phyloP scores from a whole-genome alignment of 768 basidiomycete genomes.

The Serendipita sp. region DNA sequence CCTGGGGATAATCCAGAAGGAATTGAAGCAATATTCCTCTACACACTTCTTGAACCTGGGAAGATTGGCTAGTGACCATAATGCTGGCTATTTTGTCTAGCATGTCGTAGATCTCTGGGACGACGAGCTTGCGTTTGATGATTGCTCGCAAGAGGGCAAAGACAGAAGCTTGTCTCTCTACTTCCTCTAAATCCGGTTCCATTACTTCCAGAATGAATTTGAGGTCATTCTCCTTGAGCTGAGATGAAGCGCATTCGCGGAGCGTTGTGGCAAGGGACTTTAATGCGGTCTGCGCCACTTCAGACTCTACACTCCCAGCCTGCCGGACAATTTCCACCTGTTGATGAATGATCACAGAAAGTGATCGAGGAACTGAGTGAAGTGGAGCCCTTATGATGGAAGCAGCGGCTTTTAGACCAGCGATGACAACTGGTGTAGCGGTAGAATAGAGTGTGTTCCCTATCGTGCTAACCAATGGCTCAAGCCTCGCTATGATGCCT shows the following conservation, averaged over 20 bases:
- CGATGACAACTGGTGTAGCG: slow-evolving; percentile 52
- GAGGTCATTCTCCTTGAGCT: slow-evolving; percentile 80
- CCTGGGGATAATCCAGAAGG: slow-evolving; percentile 93
- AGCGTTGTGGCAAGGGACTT: slow-evolving; percentile 73
- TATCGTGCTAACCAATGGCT: slow-evolving; percentile 70
- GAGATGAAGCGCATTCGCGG: slow-evolving; percentile 70
- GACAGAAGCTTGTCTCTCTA: slow-evolving; percentile 64
- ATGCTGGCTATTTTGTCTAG: slow-evolving; percentile 88
- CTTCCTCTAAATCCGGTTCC: slow-evolving; percentile 80
- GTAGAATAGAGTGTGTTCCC: slow-evolving; percentile 87
- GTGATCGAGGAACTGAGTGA: slow-evolving; percentile 50
- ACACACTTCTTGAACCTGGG: slow-evolving; percentile 81
- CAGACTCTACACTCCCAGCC: slow-evolving; percentile 74
- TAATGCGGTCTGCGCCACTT: slow-evolving; percentile 75
- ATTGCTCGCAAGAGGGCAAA: slow-evolving; percentile 85
- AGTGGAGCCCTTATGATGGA: slow-evolving; percentile 74
- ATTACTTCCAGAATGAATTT: slow-evolving; percentile 74
- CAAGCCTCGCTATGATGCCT: slow-evolving; percentile 62
- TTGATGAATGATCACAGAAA: slow-evolving; percentile 72
- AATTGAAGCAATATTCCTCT: slow-evolving; percentile 83
- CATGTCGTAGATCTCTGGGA: slow-evolving; percentile 90
- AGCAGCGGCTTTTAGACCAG: slow-evolving; percentile 65
- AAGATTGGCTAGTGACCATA: slow-evolving; percentile 85
- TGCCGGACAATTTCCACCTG: slow-evolving; percentile 69
- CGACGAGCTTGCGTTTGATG: slow-evolving; percentile 77